Conservation (phyloP, 805 yeast species). For the Ogataea siamensis region DNA sequence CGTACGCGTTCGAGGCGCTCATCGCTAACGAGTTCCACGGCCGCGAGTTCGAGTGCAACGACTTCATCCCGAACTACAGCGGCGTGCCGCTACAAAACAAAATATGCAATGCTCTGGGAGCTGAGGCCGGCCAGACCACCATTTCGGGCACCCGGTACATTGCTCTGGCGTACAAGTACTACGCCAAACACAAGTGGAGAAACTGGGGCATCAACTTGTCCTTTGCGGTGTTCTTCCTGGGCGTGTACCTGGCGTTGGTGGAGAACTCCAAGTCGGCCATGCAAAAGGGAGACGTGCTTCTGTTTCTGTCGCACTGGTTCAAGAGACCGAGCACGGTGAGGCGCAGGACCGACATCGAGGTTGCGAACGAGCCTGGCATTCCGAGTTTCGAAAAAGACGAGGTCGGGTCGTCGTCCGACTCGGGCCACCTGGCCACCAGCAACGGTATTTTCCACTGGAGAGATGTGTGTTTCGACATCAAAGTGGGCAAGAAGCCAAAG, state of each 20-base stretch:
- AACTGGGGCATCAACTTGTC: conserved; percentile 65
- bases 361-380: conserved; percentile 9
- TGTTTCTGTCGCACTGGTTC: conserved; percentile 49
- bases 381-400: not conserved
- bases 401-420: not conserved
- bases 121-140: conserved; percentile 34
- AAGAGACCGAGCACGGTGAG: conserved; percentile 36
- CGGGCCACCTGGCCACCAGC: conserved; percentile 19
- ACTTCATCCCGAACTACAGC: conserved; percentile 46
- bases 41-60: conserved; percentile 41
- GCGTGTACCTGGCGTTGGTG: conserved; percentile 47
- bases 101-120: conserved; percentile 53
- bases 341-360: conserved; percentile 22
- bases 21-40: conserved; percentile 55
- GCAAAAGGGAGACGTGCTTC: conserved; percentile 64
- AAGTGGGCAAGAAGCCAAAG: conserved; percentile 53
- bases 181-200: conserved; percentile 68
- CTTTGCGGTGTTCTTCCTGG: conserved; percentile 51
- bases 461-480: conserved; percentile 63
- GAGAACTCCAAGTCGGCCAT: conserved; percentile 57
- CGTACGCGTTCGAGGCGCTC: conserved; percentile 54
- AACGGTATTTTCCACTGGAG: conserved; percentile 70
- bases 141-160: conserved; percentile 56
- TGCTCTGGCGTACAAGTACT: conserved; percentile 50
- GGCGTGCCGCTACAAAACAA: conserved; percentile 37